Evolutionary conservation across 352 stramenopile genomes (phyloP).

Genomic region (Pythium brassicae): DNA sequence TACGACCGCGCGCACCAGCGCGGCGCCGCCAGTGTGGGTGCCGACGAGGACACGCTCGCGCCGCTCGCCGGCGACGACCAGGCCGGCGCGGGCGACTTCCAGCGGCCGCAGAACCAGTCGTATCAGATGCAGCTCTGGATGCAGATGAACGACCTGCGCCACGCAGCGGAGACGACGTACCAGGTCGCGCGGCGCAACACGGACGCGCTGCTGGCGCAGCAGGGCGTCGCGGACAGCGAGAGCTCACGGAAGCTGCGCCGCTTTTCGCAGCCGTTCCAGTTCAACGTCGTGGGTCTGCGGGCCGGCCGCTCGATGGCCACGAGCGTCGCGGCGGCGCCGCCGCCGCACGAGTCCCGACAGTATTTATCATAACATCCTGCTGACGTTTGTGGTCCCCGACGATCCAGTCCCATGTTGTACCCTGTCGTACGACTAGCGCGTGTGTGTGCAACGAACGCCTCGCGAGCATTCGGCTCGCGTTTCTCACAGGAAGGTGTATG

Average conservation of each 20-base stretch:
- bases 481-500: too few species aligned
- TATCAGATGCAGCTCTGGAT: slow-evolving; percentile 69
- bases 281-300: slow-evolving; percentile 13
- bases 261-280: slow-evolving; percentile 18
- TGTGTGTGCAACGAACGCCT: too few species aligned
- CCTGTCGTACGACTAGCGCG: too few species aligned
- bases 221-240: slow-evolving; percentile 4
- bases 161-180: slow-evolving; percentile 60
- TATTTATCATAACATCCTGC: too few species aligned
- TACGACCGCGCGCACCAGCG: slow-evolving; percentile 6
- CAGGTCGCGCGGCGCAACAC: slow-evolving; percentile 56
- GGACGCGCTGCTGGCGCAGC: slow-evolving; percentile 36
- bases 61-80: not conserved
- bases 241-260: slow-evolving; percentile 9
- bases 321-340: not conserved
- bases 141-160: slow-evolving; percentile 71
- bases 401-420: too few species aligned
- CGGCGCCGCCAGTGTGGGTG: not conserved
- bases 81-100: not conserved
- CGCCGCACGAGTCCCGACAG: not conserved
- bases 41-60: slow-evolving; percentile 1
- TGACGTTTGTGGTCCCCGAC: too few species aligned
- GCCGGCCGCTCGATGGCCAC: too few species aligned
- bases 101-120: slow-evolving; percentile 13
- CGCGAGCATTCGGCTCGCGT: too few species aligned